A percentile compares a stretch with the other conserved stretches of the same genome.
Conservation (phyloP, 164 flowering plant genomes). For the Aristolochia californica region DNA sequence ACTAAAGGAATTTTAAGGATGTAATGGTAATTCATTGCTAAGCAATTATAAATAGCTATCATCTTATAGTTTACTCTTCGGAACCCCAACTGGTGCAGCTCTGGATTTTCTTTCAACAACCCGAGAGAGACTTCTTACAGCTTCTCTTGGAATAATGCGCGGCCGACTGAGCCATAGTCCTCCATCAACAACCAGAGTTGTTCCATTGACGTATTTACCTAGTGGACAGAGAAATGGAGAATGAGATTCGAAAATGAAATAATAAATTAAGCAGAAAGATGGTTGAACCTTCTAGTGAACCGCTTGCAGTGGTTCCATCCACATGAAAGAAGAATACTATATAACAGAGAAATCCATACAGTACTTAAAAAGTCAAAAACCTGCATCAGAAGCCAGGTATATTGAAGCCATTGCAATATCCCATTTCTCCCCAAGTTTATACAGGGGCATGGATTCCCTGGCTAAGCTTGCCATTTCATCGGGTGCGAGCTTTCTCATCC, state of each 20-base stretch:
- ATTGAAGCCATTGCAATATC: slow-evolving; percentile 91
- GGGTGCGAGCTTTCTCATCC: slow-evolving; percentile 65
- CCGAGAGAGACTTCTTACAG: slow-evolving; percentile 45
- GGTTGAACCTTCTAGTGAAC: no score
- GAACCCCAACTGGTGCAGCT: slow-evolving; percentile 40
- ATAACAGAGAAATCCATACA: no score
- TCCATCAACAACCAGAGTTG: slow-evolving; percentile 48
- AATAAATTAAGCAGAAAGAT: not conserved
- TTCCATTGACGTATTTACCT: slow-evolving; percentile 63
- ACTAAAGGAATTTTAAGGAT: no score
- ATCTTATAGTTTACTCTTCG: slow-evolving; percentile 44
- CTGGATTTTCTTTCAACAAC: slow-evolving; percentile 47
- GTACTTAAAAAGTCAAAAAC: slow-evolving; percentile 25
- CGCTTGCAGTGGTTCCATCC: no score
- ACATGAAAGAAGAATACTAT: no score
- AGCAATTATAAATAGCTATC: no score
- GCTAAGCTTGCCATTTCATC: slow-evolving; percentile 39
- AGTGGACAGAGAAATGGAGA: not conserved
- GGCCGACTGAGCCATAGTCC: slow-evolving; percentile 65
- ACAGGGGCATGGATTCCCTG: slow-evolving; percentile 41
- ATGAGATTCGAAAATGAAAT: not conserved
- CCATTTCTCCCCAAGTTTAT: slow-evolving; percentile 77
- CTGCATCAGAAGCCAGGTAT: slow-evolving; percentile 72
- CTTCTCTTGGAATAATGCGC: slow-evolving; percentile 48
- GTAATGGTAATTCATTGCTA: no score